phyloP scores from a whole-genome alignment of 176 grass and related monocot species.

The Panicum miliaceum region DNA sequence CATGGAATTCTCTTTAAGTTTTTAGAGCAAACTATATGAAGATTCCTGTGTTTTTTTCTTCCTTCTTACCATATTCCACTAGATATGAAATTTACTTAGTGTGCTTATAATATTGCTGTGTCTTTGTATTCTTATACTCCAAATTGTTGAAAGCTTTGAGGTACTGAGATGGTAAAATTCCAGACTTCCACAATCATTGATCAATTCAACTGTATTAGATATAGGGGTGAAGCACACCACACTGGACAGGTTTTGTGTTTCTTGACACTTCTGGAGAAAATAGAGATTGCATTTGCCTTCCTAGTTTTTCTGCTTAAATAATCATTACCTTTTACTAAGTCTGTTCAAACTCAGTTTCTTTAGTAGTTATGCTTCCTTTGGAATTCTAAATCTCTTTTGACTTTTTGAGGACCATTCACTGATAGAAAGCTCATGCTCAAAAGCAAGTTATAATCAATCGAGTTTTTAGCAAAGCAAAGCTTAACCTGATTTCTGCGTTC shows the following conservation, averaged over 20 bases:
- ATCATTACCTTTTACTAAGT: not conserved
- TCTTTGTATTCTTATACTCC: not conserved
- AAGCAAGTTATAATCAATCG: not conserved
- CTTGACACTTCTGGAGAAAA: not conserved
- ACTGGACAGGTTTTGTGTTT: not conserved
- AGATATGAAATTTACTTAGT: not conserved
- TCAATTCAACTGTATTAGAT: not conserved
- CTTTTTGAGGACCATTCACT: not conserved
- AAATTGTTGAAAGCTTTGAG: not conserved
- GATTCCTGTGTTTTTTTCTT: not conserved
- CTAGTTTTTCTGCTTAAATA: not conserved
- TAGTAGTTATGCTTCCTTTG: not conserved
- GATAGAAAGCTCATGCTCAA: not conserved
- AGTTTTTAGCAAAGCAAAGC: conserved; percentile 5
- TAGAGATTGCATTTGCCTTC: not conserved
- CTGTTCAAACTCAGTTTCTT: not conserved
- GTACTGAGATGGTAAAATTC: not conserved
- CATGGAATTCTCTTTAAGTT: not conserved
- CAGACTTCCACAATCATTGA: conserved; percentile 5
- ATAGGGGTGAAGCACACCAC: not conserved
- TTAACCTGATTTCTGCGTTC: conserved; percentile 15
- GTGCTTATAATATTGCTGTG: not conserved
- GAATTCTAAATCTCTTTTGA: conserved; percentile 1
- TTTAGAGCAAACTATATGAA: not conserved
- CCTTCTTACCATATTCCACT: not conserved